Evolutionary conservation across 208 protist species (phyloP).

Genomic region (Leishmania amazonensis): DNA sequence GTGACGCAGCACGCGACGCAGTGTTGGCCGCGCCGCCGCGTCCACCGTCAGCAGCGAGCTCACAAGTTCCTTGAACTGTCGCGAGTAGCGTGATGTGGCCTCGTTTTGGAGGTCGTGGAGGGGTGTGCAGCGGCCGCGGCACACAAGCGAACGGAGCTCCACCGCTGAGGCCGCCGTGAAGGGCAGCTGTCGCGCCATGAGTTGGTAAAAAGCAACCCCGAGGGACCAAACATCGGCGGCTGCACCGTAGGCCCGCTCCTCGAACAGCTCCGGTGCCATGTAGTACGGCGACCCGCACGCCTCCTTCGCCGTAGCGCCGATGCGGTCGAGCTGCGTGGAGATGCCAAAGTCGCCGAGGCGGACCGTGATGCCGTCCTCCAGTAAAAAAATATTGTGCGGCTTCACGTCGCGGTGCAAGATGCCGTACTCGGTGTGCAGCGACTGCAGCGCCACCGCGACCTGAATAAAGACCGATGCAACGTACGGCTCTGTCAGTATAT

Average conservation of each 20-base stretch:
- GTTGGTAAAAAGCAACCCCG: constrained; percentile 95
- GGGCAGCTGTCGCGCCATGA: constrained; percentile 70
- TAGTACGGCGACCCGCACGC: constrained; percentile 90
- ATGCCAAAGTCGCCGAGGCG: constrained; percentile 91
- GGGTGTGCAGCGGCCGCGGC: constrained; percentile 16
- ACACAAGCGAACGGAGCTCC: constrained; percentile 9
- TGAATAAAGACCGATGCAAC: constrained; percentile 78
- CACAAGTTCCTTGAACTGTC: constrained; percentile 57
- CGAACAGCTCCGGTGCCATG: constrained; percentile 93
- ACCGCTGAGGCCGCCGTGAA: constrained; percentile 40
- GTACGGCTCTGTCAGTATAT: constrained; percentile 34
- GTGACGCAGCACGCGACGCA: constrained; percentile 59
- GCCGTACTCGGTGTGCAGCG: constrained; percentile 65
- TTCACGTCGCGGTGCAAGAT: constrained; percentile 91
- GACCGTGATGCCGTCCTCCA: constrained; percentile 53
- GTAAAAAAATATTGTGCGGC: constrained; percentile 86
- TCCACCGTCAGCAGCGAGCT: constrained; percentile 64
- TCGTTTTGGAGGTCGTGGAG: constrained; percentile 18
- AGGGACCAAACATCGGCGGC: constrained; percentile 96
- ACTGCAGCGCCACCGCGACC: constrained; percentile 58
- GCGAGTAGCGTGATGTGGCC: constrained; percentile 38
- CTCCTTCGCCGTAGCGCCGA: constrained; percentile 52
- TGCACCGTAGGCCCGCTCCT: constrained; percentile 87
- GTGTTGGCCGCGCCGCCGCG: constrained; percentile 52
- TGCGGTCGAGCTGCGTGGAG: constrained; percentile 50